phyloP scores from a whole-genome alignment of 2,329 filamentous ascomycete species.

The Pezizomycotina sp. region DNA sequence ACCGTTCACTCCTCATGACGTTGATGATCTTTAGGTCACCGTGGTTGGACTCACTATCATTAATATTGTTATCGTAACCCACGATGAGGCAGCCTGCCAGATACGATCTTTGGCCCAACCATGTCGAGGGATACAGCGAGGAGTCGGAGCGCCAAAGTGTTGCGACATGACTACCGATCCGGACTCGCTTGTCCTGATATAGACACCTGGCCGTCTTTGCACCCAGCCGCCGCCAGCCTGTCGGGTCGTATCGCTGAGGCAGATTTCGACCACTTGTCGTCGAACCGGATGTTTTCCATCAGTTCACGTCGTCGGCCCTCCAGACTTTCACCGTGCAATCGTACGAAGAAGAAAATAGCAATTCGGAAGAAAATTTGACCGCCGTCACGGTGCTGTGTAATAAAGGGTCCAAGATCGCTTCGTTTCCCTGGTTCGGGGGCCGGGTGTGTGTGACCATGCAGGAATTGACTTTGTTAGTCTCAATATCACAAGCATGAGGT shows the following conservation, averaged over 20 bases:
- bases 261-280: no score
- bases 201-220: slow-evolving; percentile 19
- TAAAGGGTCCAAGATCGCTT: slow-evolving; percentile 16
- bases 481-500: slow-evolving; percentile 23
- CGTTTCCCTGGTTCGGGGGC: slow-evolving; percentile 11
- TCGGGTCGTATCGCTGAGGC: no score
- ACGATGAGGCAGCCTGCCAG: slow-evolving; percentile 21
- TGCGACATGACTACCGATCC: no score
- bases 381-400: slow-evolving; percentile 22
- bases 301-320: slow-evolving; percentile 17
- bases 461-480: slow-evolving; percentile 19
- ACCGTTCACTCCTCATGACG: slow-evolving; percentile 7
- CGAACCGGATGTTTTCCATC: no score
- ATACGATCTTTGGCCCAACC: slow-evolving; percentile 9
- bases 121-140: no score
- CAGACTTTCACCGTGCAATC: slow-evolving; percentile 23
- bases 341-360: slow-evolving; percentile 22
- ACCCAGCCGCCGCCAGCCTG: slow-evolving; percentile 13
- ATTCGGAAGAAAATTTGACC: slow-evolving; percentile 19
- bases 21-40: slow-evolving; percentile 23
- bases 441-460: slow-evolving; percentile 22
- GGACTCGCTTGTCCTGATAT: slow-evolving; percentile 18
- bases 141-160: no score
- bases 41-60: slow-evolving; percentile 4
- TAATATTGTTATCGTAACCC: slow-evolving; percentile 21